Base-by-base conservation (phyloP, 1,284 basidiomycete genomes). In the Kalmanozyma brasiliensis region DNA sequence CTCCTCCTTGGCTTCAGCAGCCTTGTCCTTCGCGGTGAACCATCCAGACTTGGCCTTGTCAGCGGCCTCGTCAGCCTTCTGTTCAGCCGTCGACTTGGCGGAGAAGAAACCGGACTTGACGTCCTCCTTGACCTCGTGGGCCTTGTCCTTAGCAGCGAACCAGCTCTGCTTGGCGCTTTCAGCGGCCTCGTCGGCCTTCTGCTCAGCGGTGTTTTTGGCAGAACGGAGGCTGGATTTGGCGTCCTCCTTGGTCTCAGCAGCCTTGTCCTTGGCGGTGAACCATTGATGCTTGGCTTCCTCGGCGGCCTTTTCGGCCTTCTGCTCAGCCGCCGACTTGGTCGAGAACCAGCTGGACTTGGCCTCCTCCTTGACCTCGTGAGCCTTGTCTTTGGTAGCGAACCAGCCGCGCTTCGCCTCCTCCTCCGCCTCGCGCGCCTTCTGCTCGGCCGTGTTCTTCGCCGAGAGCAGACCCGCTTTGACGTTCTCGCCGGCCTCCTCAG, bases 221-320 rank as follows among this genome's bases (percentile, higher is more conserved):
- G 52, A 47, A 40, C 35, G 62, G 57, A 57, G 61, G 16, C 49
- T 23, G 13, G 23, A 36, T 33, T 67, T 55, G 26, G 49, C 62
- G 20, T 59, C 30, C 32, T 68, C 33, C 16, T 46, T 49, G 17
- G 58, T 60, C 37, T 67, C 52, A 13, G 41, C 55, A 6, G 59
- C 53, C 51, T 64, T 73, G 35, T 64, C 49, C 52, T 71, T 61
- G n/a, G 52, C 47, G 17, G 43, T 5, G 33, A 48, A 56, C 65
- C 60, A 63, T 11, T 46, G 34, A 7, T 43, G 29, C 47, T 57
- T 57, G 13, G 44, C 46, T 3, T 53, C 10, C 5, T 22, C 52
- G 9, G 37, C 49, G 16, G 49, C 48, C 20, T 63, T 44, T 29
- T 49, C 11, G 0, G 58, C 67, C 45, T 70, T 58, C 24, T 43